Base-by-base conservation (phyloP, 495 filamentous ascomycete species). In the Hyaloscypha hepaticicola region DNA sequence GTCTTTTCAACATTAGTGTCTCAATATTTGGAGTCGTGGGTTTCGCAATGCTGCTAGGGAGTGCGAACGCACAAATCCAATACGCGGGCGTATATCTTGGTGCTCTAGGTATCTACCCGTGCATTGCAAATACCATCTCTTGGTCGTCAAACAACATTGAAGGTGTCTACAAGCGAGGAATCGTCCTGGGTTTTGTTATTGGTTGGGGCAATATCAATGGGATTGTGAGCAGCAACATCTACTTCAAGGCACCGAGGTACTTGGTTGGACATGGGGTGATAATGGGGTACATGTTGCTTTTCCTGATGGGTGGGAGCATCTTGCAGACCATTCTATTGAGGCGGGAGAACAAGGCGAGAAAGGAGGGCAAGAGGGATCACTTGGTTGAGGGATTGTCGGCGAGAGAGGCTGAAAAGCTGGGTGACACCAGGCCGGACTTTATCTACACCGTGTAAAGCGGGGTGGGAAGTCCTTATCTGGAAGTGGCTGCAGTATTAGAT, bases 191-290 rank as follows among this genome's bases (percentile, higher is more conserved):
- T 0, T 86, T 96, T 41, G 90, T 96, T 24, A 93, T 96, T 65
- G 91, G 91, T 19, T 97, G 92, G 91, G 93, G 93, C 7, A 97
- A 97, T 66, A 78, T 97, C 26, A 96, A 95, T 76, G 92, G 92
- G 21, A 83, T 96, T 45, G 88, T 96, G 50, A 53, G 84, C 68
- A 88, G 83, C 66, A 94, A 94, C 72, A 91, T 84, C 63, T 84
- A 77, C 71, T 78, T 76, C 57, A 71, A 76, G 63, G 41, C 72
- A 5, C 80, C 80, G 9, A 74, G 74, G 34, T 83, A 76, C 66
- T 63, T 72, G 25, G 74, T 75, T 67, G 81, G 81, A n/a, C 80
- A 84, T 55, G 76, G 70, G 12, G 70, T 78, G 16, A 74, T 83
- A 11, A 72, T 85, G 53, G 80, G 67, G 0, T 85, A 80, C 60